These are phyloP conservation scores for Colletotrichum caudatum DNA, from an alignment of 2,329 filamentous ascomycete species.

Conservation along the genomic window DNA sequence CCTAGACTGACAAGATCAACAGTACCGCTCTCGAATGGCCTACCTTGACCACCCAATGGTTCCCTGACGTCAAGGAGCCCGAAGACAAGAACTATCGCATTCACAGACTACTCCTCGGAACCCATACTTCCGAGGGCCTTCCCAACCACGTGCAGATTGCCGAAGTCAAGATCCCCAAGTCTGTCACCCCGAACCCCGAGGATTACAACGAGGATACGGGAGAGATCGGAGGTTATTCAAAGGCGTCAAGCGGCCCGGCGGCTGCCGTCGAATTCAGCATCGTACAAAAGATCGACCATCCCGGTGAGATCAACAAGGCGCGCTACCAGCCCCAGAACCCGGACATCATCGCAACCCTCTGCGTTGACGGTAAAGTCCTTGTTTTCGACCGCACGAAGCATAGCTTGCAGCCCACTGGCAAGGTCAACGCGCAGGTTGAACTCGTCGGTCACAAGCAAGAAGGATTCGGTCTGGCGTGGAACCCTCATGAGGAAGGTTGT, in stretches of 20 bases:
- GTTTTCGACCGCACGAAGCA: slow-evolving; percentile 98
- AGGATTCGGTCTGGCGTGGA: slow-evolving; percentile 95
- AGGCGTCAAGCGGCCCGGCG: slow-evolving; percentile 69
- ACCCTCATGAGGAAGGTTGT: slow-evolving; percentile 82
- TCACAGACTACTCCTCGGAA: slow-evolving; percentile 92
- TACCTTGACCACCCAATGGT: slow-evolving; percentile 97
- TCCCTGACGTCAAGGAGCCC: slow-evolving; percentile 91
- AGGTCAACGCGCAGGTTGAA: slow-evolving; percentile 84
- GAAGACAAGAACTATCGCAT: slow-evolving; percentile 88
- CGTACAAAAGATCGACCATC: slow-evolving; percentile 95
- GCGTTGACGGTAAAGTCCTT: slow-evolving; percentile 86
- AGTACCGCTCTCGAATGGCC: slow-evolving; percentile 97
- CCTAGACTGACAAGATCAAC: slow-evolving; percentile 21
- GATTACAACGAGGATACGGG: slow-evolving; percentile 93
- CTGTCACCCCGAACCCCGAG: slow-evolving; percentile 76
- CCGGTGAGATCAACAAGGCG: slow-evolving; percentile 97
- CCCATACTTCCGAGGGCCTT: slow-evolving; percentile 88
- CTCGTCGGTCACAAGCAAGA: slow-evolving; percentile 87
- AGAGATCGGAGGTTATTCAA: slow-evolving; percentile 94
- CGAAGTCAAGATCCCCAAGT: slow-evolving; percentile 91
- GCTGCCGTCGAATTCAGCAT: slow-evolving; percentile 88
- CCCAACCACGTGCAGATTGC: slow-evolving; percentile 96
- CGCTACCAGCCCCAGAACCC: slow-evolving; percentile 98
- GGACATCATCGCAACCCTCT: slow-evolving; percentile 94
- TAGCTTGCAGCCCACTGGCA: slow-evolving; percentile 78